phyloP scores from a whole-genome alignment of 73 alveolate species.

The Paramecium biaurelia region DNA sequence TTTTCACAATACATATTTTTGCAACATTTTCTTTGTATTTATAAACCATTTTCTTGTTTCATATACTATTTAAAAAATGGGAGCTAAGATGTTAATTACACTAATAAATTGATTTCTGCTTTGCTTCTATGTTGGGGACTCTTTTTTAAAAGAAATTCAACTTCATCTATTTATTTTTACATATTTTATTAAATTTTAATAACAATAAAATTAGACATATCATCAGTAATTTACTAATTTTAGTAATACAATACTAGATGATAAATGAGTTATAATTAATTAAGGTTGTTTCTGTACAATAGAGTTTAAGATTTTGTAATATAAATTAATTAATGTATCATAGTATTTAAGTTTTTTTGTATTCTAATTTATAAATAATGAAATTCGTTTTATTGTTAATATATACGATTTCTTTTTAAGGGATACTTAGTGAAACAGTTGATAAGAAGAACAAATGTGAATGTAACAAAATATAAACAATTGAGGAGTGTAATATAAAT shows the following conservation, averaged over 20 bases:
- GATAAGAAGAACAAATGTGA: background rate
- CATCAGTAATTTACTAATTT: background rate
- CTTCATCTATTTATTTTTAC: background rate
- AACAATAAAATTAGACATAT: background rate
- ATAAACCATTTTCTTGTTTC: background rate
- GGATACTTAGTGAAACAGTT: background rate
- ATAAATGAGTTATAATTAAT: no score
- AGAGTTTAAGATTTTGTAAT: background rate
- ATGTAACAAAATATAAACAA: background rate
- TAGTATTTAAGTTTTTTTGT: background rate
- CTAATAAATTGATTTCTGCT: background rate
- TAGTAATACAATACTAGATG: background rate
- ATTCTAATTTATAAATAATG: background rate
- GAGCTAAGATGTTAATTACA: background rate
- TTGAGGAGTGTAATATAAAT: background rate
- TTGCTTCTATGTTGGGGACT: constrained; percentile 10
- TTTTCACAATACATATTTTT: constrained; percentile 2
- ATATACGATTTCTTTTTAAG: background rate
- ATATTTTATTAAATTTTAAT: background rate
- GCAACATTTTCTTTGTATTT: constrained; percentile 23
- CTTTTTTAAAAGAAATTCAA: background rate
- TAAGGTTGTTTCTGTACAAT: no score
- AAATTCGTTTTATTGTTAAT: background rate
- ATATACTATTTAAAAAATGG: background rate
- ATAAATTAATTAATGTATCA: background rate